A percentile compares a stretch with the other conserved stretches of the same genome.
Conservation (phyloP, 768 basidiomycete genomes). For the Lactarius hatsudake region DNA sequence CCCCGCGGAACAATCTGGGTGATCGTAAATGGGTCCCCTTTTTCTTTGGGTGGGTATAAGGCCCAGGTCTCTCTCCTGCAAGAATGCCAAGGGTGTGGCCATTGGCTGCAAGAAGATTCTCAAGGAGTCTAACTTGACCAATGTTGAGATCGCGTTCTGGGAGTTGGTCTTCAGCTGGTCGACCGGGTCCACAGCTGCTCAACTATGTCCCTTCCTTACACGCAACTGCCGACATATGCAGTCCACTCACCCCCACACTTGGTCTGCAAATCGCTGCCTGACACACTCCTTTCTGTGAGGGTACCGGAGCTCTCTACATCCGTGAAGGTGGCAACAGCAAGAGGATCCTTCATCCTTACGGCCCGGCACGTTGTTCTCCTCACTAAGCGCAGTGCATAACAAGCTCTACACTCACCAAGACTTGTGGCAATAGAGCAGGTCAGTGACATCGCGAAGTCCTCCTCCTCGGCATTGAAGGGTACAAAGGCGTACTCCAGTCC, state of each 20-base stretch:
- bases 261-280: conserved; percentile 38
- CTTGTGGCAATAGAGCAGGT: too few relatives aligned
- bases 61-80: conserved; percentile 30
- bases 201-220: conserved; percentile 7
- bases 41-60: conserved; percentile 37
- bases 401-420: neutral
- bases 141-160: conserved; percentile 37
- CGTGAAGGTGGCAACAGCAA: conserved; percentile 26
- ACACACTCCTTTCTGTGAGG: conserved; percentile 33
- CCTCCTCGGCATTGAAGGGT: neutral
- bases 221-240: conserved; percentile 26
- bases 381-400: conserved; percentile 29
- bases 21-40: too few relatives aligned
- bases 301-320: conserved; percentile 39
- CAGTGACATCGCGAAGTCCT: neutral
- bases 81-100: conserved; percentile 33
- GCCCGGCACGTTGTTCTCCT: conserved; percentile 38
- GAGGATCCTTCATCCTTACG: conserved; percentile 35
- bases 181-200: conserved; percentile 35
- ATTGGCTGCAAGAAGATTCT: conserved; percentile 33
- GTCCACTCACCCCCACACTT: conserved; percentile 39
- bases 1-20: too few relatives aligned
- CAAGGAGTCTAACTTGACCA: conserved; percentile 30
- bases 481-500: neutral
- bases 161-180: conserved; percentile 30